A percentile compares a stretch with the other conserved stretches of the same genome.
These are phyloP conservation scores for Trapa bicornis DNA, from an alignment of 345 rosid species.

Conservation along the genomic window DNA sequence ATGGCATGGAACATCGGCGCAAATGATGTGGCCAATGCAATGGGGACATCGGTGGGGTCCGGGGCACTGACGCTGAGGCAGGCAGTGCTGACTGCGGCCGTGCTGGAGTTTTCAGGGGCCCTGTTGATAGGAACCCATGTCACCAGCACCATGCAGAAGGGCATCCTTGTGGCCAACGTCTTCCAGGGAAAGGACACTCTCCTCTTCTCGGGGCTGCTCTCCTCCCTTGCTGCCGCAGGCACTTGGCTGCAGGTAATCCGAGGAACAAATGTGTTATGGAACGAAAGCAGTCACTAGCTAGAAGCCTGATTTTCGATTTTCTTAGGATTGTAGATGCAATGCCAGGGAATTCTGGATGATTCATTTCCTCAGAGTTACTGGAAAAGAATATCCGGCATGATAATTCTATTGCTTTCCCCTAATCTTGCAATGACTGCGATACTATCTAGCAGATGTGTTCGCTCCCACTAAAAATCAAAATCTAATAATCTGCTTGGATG, in stretches of 20 bases:
- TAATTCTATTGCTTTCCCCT: too few species aligned
- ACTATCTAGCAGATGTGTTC: too few species aligned
- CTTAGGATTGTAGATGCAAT: background rate
- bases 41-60: constrained; percentile 96
- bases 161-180: constrained; percentile 73
- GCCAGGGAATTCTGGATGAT: background rate
- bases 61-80: constrained; percentile 74
- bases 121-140: constrained; percentile 97
- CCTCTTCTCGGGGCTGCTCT: constrained; percentile 75
- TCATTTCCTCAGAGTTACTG: background rate
- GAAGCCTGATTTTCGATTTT: background rate
- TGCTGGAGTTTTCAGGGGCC: constrained; percentile 93
- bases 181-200: constrained; percentile 79
- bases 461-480: background rate
- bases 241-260: constrained; percentile 82
- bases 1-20: constrained; percentile 99
- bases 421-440: too few species aligned
- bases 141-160: constrained; percentile 96
- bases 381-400: background rate
- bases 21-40: constrained; percentile 96
- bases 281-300: background rate
- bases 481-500: background rate
- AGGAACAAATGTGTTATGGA: background rate
- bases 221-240: constrained; percentile 87
- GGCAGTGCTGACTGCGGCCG: constrained; percentile 79